Evolutionary conservation across 202 grass and related monocot genomes (phyloP).

Genomic region (Bolboschoenoplectus hybrid): DNA sequence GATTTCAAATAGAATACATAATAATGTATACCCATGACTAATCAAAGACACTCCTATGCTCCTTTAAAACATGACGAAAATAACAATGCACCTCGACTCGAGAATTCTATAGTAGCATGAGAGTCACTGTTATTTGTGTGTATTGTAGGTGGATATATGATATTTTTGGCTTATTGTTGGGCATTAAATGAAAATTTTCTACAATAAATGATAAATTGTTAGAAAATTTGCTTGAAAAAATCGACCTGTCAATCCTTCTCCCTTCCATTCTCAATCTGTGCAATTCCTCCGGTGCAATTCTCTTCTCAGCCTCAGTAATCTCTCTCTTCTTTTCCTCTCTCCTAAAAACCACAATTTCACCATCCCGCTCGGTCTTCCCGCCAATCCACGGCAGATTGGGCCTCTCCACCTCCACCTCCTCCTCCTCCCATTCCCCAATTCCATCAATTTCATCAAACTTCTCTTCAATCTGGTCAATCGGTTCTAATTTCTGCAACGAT

Average conservation of each 20-base stretch:
- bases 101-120: background rate
- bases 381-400: slow-evolving; percentile 33
- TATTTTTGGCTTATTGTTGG: background rate
- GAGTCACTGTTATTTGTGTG: background rate
- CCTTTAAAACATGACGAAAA: background rate
- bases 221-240: background rate
- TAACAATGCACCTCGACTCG: background rate
- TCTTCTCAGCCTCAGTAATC: slow-evolving; percentile 42
- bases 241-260: slow-evolving; percentile 8
- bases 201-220: slow-evolving; percentile 12
- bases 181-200: background rate
- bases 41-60: background rate
- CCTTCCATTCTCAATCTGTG: slow-evolving; percentile 34
- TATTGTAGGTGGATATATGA: background rate
- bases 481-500: slow-evolving; percentile 54
- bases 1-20: background rate
- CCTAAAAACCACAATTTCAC: slow-evolving; percentile 34
- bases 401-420: slow-evolving; percentile 26
- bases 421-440: slow-evolving; percentile 18
- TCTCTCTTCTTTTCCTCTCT: slow-evolving; percentile 45
- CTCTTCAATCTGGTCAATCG: slow-evolving; percentile 26
- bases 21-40: background rate
- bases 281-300: slow-evolving; percentile 36
- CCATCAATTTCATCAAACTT: background rate
- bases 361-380: slow-evolving; percentile 1